A percentile compares a stretch with the other conserved stretches of the same genome.
Evolutionary conservation across 345 rosid species (phyloP).

Genomic region (Salix viminalis): DNA sequence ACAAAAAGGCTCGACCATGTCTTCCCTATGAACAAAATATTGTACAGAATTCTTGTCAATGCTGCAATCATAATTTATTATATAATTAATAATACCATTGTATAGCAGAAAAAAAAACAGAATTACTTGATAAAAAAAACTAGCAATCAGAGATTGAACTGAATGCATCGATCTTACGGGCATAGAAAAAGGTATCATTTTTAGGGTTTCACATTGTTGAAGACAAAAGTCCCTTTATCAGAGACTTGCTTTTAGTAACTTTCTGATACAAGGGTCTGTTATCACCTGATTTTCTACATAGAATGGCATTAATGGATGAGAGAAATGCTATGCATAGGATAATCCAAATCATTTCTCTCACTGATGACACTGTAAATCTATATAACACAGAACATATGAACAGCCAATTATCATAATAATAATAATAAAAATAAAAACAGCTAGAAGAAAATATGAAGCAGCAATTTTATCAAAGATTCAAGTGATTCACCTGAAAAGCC

Average conservation of each 20-base stretch:
- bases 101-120: background rate
- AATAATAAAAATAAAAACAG: background rate
- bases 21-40: slow-evolving; percentile 16
- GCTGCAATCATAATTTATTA: background rate
- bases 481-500: slow-evolving; percentile 76
- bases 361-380: background rate
- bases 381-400: background rate
- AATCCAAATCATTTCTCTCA: background rate
- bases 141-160: background rate
- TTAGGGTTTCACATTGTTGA: background rate
- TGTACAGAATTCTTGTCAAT: background rate
- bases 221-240: background rate
- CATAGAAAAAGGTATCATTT: background rate
- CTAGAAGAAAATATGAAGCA: background rate
- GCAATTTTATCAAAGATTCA: slow-evolving; percentile 1
- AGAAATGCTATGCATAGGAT: background rate
- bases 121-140: background rate
- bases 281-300: background rate
- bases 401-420: no score
- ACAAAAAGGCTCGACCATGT: slow-evolving; percentile 24
- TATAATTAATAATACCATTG: background rate
- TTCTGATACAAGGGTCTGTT: background rate
- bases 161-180: background rate
- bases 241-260: background rate
- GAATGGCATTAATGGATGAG: background rate